phyloP scores from a whole-genome alignment of 441 rosid genomes.

The Manihot esculenta region DNA sequence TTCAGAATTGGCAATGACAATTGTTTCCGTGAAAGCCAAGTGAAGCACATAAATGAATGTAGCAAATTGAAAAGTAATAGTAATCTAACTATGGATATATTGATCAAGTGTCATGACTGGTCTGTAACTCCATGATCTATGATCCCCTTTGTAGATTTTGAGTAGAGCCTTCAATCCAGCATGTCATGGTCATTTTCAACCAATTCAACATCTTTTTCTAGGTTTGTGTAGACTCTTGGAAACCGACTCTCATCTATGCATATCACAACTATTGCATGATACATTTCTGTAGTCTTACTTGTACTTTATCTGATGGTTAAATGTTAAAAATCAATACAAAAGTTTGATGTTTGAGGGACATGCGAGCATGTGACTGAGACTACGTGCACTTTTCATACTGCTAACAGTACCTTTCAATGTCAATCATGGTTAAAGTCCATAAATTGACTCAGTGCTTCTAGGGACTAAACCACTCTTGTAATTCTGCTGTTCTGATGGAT shows the following conservation, averaged over 20 bases:
- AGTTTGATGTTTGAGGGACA: background rate
- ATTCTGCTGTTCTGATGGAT: background rate
- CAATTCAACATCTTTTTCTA: background rate
- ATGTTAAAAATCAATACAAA: background rate
- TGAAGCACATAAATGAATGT: background rate
- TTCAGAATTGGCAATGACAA: background rate
- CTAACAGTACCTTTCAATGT: background rate
- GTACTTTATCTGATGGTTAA: background rate
- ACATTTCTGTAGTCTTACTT: background rate
- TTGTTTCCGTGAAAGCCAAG: background rate
- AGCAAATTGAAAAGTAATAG: background rate
- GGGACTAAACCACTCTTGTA: background rate
- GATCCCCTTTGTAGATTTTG: background rate
- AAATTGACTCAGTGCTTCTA: background rate
- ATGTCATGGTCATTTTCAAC: slow-evolving; percentile 4
- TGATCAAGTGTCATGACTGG: background rate
- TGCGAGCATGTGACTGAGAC: background rate
- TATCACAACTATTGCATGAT: background rate
- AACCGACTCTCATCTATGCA: background rate
- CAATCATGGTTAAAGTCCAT: background rate
- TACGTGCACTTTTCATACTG: background rate
- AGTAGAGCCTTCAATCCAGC: background rate
- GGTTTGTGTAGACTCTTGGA: background rate
- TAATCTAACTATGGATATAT: background rate
- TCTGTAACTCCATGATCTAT: background rate